phyloP scores from a whole-genome alignment of 768 basidiomycete species.

The Russula emetica region DNA sequence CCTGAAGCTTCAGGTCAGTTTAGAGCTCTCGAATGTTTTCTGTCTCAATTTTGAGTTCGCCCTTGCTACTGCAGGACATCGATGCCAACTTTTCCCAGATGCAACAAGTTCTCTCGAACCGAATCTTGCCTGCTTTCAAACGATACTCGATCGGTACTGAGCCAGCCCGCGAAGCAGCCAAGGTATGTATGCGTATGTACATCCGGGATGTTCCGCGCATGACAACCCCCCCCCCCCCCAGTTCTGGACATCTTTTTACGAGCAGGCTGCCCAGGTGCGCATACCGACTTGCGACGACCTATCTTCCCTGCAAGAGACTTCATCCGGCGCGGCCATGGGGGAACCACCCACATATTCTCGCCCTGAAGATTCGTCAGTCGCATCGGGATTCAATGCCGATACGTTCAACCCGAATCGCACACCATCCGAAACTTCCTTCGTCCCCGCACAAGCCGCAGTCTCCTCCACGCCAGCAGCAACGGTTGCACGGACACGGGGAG shows the following conservation, averaged over 20 bases:
- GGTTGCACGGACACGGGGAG: background rate
- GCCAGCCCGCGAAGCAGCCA: slow-evolving; percentile 85
- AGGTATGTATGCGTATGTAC: slow-evolving; percentile 43
- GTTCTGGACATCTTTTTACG: slow-evolving; percentile 99
- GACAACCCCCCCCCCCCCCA: slow-evolving; percentile 33
- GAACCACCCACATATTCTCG: slow-evolving; percentile 2
- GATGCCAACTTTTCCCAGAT: slow-evolving; percentile 92
- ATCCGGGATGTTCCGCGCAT: background rate
- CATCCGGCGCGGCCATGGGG: slow-evolving; percentile 17
- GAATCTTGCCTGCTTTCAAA: slow-evolving; percentile 84
- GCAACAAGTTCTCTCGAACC: slow-evolving; percentile 76
- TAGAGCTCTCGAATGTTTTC: background rate
- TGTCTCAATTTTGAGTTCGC: background rate
- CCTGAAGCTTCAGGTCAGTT: slow-evolving; percentile 74
- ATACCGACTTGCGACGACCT: slow-evolving; percentile 72
- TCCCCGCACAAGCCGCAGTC: slow-evolving; percentile 64
- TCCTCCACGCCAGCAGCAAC: slow-evolving; percentile 71
- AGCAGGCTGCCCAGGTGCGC: slow-evolving; percentile 84
- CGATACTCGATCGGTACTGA: slow-evolving; percentile 83
- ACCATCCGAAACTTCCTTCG: slow-evolving; percentile 66
- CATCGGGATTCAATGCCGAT: slow-evolving; percentile 14
- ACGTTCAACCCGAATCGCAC: slow-evolving; percentile 43
- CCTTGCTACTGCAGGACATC: slow-evolving; percentile 54
- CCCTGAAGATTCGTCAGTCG: slow-evolving; percentile 22
- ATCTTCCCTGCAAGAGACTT: slow-evolving; percentile 33